phyloP scores from a whole-genome alignment of 2,329 filamentous ascomycete species.

The Westerdykella aurantiaca region DNA sequence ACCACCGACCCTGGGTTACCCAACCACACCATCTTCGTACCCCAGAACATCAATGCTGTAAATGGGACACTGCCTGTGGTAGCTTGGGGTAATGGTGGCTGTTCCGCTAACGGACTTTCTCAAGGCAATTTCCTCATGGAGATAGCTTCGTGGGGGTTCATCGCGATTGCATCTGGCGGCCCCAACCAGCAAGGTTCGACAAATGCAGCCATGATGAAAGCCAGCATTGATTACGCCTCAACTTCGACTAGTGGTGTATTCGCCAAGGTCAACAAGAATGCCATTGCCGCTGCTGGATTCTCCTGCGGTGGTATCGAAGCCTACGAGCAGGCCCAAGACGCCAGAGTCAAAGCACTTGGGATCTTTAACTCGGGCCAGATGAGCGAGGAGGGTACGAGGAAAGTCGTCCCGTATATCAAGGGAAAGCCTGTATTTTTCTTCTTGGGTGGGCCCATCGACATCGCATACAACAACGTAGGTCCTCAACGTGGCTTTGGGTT shows the following conservation, averaged over 20 bases:
- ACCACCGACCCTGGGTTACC: conserved; percentile 6
- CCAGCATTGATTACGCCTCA: conserved; percentile 12
- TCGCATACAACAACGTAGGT: conserved; percentile 17
- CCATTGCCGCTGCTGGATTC: conserved; percentile 13
- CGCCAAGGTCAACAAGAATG: conserved; percentile 14
- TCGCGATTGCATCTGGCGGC: conserved; percentile 14
- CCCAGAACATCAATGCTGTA: conserved; percentile 3
- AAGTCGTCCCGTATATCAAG: conserved; percentile 1
- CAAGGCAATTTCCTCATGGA: conserved; percentile 12
- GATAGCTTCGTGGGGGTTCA: conserved; percentile 16
- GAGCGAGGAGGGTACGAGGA: conserved; percentile 3
- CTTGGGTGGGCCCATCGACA: conserved; percentile 12
- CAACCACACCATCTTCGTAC: conserved; percentile 15
- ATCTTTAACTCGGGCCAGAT: conserved; percentile 14
- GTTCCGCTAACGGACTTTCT: conserved; percentile 12
- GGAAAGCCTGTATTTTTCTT: conserved; percentile 13
- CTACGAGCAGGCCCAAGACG: conserved; percentile 10
- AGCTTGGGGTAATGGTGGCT: conserved; percentile 23
- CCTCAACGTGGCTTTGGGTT: too few relatives aligned
- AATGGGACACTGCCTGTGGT: conserved; percentile 14
- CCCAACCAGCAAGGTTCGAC: conserved; percentile 9
- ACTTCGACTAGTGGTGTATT: conserved; percentile 11
- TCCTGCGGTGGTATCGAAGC: conserved; percentile 16
- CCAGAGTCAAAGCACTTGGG: conserved; percentile 11
- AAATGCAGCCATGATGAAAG: conserved; percentile 8